Conservation (phyloP, 2,329 filamentous ascomycete species). For the Fusarium sp. region DNA sequence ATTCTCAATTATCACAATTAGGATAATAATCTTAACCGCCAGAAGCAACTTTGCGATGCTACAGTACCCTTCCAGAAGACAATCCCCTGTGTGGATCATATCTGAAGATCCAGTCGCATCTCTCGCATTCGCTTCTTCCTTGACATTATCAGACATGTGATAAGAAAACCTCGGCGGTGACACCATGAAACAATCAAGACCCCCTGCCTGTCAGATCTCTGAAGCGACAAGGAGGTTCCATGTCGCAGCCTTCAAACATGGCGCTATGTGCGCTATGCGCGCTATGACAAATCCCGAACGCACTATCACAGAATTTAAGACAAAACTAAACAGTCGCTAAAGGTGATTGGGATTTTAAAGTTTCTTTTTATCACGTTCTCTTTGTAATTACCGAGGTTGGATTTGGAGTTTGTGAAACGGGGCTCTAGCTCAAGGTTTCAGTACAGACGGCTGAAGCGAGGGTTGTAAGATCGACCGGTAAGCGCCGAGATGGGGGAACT, state of each 20-base stretch:
- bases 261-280: background rate
- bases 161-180: background rate
- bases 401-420: background rate
- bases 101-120: background rate
- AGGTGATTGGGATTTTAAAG: background rate
- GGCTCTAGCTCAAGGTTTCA: background rate
- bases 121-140: background rate
- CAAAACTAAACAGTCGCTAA: background rate
- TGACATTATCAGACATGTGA: background rate
- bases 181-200: background rate
- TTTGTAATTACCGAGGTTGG: background rate
- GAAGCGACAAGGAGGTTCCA: background rate
- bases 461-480: background rate
- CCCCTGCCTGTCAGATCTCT: background rate
- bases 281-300: background rate
- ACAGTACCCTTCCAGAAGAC: background rate
- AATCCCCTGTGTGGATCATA: background rate
- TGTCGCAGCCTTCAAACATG: background rate
- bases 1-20: background rate
- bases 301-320: background rate
- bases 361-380: background rate
- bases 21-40: background rate
- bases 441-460: background rate
- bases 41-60: background rate
- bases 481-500: background rate